phyloP scores from a whole-genome alignment of 1,139 yeast species.

The Blastobotrys serpentis region DNA sequence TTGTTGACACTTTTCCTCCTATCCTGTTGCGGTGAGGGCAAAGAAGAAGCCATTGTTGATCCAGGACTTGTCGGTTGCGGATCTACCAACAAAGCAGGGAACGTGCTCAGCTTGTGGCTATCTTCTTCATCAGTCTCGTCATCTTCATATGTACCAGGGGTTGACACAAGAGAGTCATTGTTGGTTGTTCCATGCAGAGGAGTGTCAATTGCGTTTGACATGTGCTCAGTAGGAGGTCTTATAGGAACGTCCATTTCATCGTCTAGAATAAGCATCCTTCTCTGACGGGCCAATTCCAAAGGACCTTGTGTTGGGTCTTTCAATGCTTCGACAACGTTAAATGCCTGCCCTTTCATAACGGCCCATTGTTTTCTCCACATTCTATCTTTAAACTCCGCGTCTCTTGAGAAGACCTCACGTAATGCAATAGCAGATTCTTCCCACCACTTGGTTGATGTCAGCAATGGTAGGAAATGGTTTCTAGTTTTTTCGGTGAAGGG shows the following conservation, averaged over 20 bases:
- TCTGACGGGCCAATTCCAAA: slow-evolving; percentile 60
- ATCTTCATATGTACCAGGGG: slow-evolving; percentile 14
- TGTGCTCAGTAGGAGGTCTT: slow-evolving; percentile 28
- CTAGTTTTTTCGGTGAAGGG: slow-evolving; percentile 62
- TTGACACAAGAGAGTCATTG: not conserved
- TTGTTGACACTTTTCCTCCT: not conserved
- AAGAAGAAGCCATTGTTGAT: not conserved
- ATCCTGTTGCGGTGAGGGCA: not conserved
- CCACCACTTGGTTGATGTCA: slow-evolving; percentile 73
- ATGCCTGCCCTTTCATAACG: slow-evolving; percentile 75
- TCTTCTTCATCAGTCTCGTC: slow-evolving; percentile 12
- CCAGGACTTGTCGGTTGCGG: slow-evolving; percentile 2
- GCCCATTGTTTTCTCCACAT: slow-evolving; percentile 71
- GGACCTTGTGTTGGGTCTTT: slow-evolving; percentile 63
- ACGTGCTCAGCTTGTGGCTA: slow-evolving; percentile 13
- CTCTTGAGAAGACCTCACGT: slow-evolving; percentile 52
- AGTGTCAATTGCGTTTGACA: slow-evolving; percentile 27
- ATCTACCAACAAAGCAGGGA: slow-evolving; percentile 11
- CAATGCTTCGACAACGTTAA: slow-evolving; percentile 67
- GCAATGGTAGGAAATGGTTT: slow-evolving; percentile 55
- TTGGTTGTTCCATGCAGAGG: slow-evolving; percentile 24
- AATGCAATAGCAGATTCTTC: slow-evolving; percentile 53
- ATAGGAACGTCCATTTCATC: slow-evolving; percentile 61
- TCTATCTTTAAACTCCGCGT: slow-evolving; percentile 61
- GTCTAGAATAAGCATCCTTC: slow-evolving; percentile 59